phyloP scores from a whole-genome alignment of 1,139 yeast genomes.

The Geotrichum cucujoidarum region DNA sequence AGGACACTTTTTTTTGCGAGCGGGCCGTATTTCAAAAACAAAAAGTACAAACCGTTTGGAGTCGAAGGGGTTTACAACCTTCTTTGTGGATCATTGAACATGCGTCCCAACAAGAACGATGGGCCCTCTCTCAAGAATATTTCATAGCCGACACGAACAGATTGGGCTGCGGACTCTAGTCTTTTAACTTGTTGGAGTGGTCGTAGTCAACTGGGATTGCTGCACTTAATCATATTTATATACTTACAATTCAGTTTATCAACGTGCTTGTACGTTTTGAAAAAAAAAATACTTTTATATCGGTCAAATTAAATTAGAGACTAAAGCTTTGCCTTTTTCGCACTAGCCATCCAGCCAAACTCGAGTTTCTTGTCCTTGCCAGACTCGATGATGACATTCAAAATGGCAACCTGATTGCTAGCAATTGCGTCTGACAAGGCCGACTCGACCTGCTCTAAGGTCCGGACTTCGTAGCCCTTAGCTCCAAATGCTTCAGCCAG shows the following conservation, averaged over 20 bases:
- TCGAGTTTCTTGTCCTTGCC: slow-evolving; percentile 50
- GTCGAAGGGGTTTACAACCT: slow-evolving; percentile 72
- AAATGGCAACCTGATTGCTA: slow-evolving; percentile 41
- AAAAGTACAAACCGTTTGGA: slow-evolving; percentile 55
- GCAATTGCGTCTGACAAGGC: slow-evolving; percentile 43
- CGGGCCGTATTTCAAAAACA: slow-evolving; percentile 53
- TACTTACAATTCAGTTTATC: too few relatives aligned
- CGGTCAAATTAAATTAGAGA: too few relatives aligned
- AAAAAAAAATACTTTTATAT: too few relatives aligned
- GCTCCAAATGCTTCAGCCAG: slow-evolving; percentile 54
- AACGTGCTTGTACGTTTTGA: too few relatives aligned
- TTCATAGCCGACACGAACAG: slow-evolving; percentile 33
- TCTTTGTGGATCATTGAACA: slow-evolving; percentile 60
- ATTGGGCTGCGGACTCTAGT: slow-evolving; percentile 56
- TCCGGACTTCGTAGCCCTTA: slow-evolving; percentile 45
- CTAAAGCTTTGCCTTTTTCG: slow-evolving; percentile 29
- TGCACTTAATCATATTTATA: too few relatives aligned
- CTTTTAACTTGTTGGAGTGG: too few relatives aligned
- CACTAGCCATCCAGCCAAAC: slow-evolving; percentile 60
- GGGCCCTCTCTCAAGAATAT: slow-evolving; percentile 40
- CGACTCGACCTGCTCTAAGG: slow-evolving; percentile 38
- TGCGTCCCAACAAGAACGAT: slow-evolving; percentile 56
- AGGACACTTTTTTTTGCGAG: slow-evolving; percentile 71
- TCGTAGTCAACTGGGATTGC: too few relatives aligned
- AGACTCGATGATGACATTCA: slow-evolving; percentile 55